Evolutionary conservation across 371 early-diverging fungal genomes (phyloP), one percentile per base, ranked within the genome.

Genomic region (Ordospora colligata): DNA sequence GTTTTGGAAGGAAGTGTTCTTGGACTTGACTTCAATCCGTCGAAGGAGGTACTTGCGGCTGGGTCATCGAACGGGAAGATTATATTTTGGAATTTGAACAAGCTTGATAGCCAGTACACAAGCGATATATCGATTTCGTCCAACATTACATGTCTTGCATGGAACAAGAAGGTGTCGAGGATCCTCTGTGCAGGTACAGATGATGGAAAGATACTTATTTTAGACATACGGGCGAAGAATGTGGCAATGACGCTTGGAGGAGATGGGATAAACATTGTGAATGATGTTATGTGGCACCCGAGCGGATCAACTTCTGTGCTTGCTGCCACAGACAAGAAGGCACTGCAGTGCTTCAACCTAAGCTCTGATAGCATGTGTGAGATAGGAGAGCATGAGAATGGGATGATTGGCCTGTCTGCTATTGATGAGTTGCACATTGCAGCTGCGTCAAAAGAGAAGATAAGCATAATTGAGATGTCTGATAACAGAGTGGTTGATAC

Each of bases 141-240:
- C 3, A 69, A 68, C 17, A 81, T 82, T 19, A 74, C 76, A 42
- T 75, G 67, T 19, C 63, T 85, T 2, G 47, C 78, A 19, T 85
- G 81, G 82, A 85, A 85, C 66, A 67, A 66, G 7, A 83, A 80
- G 45, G 80, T 83, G 7, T 69, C 80, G 9, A 81, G 83, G 40
- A 80, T 85, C 9, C 45, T 85, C 0, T 65, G 71, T 44, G 79
- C 77, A 10, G 83, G 83, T 2, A 83, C 83, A 9, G 69, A 47
- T 10, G 74, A 77, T 50, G 83, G 83, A 42, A 62, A 47, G 40
- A 76, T 85, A 22, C 69, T 80, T 22, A 54, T 85, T 25, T 22
- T 85, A 17, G 85, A 85, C 67, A 69, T 83, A 4, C 77, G 78
- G 69, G 75, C 76, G 62, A 83, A 85, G 74, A 73, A 69, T 45